Evolutionary conservation across 2,329 filamentous ascomycete species (phyloP).

Genomic region (Aspergillus tubingensis): DNA sequence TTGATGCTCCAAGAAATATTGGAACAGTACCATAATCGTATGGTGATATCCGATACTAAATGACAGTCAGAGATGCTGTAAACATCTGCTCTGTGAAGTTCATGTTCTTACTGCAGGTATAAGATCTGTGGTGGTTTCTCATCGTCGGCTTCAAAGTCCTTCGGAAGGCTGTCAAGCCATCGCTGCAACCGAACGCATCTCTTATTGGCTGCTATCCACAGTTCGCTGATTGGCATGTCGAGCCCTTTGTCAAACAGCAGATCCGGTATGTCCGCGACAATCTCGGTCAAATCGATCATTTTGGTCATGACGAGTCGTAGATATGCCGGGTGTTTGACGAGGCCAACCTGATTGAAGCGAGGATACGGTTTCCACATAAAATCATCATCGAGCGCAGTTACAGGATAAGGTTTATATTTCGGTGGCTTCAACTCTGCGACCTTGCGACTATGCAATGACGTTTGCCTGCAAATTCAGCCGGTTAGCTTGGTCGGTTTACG

Average conservation of each 20-base stretch:
- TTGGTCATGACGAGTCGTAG: conserved; percentile 29
- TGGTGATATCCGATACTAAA: conserved; percentile 34
- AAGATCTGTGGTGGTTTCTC: conserved; percentile 30
- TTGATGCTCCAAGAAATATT: conserved; percentile 24
- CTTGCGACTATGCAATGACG: conserved; percentile 30
- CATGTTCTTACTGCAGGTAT: conserved; percentile 31
- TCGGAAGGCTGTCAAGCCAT: conserved; percentile 27
- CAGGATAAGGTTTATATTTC: conserved; percentile 14
- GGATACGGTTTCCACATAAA: conserved; percentile 38
- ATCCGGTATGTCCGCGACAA: conserved; percentile 26
- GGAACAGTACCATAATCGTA: conserved; percentile 28
- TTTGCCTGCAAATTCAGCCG: conserved; percentile 27
- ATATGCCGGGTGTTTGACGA: conserved; percentile 26
- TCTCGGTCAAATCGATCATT: conserved; percentile 25
- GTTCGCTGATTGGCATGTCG: conserved; percentile 13
- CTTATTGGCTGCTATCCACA: conserved; percentile 21
- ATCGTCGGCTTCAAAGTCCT: conserved; percentile 17
- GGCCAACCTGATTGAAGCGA: conserved; percentile 31
- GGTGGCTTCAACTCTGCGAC: conserved; percentile 24
- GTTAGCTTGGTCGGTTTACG: not conserved
- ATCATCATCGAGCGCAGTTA: conserved; percentile 17
- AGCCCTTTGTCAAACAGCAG: conserved; percentile 27
- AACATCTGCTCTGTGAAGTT: not conserved
- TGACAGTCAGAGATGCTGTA: conserved; percentile 13
- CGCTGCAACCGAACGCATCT: conserved; percentile 25